phyloP scores from a whole-genome alignment of 306 rosid species.

The Pterocarpus macrocarpus region DNA sequence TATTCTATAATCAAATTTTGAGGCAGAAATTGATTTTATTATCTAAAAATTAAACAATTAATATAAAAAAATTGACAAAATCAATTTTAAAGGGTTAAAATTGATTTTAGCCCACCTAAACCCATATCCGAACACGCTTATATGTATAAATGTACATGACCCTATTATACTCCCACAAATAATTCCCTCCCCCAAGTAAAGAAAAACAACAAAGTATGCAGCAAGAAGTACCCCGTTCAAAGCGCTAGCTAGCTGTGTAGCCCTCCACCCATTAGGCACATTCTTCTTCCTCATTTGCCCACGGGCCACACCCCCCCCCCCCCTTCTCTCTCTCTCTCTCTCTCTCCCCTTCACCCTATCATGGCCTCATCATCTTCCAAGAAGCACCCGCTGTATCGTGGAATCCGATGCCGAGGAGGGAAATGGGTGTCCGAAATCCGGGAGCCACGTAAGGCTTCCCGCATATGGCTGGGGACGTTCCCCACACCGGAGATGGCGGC shows the following conservation, averaged over 20 bases:
- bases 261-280: background rate
- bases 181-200: background rate
- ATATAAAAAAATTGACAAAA: no score
- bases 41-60: no score
- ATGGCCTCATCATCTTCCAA: constrained; percentile 65
- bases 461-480: constrained; percentile 89
- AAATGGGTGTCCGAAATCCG: constrained; percentile 91
- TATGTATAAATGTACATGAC: background rate
- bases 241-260: no score
- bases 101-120: no score
- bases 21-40: no score
- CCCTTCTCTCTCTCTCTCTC: no score
- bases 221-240: no score
- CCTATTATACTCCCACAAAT: background rate
- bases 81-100: no score
- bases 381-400: constrained; percentile 64
- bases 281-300: background rate
- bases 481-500: constrained; percentile 83
- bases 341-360: background rate
- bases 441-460: constrained; percentile 75
- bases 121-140: no score
- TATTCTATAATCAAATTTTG: no score
- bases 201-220: background rate
- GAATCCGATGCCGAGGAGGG: constrained; percentile 71
- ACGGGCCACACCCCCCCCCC: no score